These are phyloP conservation scores for Scenedesmus sp. DNA, from an alignment of 163 green algal species.

Conservation along the genomic window DNA sequence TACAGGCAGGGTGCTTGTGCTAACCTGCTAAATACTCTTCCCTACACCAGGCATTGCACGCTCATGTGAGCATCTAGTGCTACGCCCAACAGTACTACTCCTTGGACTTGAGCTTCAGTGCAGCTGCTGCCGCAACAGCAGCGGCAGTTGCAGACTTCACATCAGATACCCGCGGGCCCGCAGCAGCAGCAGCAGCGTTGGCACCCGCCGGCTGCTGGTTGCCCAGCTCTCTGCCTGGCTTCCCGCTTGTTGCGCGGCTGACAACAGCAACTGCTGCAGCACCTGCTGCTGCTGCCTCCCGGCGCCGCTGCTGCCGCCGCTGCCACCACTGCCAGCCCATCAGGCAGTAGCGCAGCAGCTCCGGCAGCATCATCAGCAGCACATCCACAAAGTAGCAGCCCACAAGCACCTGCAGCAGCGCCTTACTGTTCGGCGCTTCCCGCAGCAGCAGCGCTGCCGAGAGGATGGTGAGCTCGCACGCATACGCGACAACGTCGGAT, in stretches of 20 bases:
- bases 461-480: slow-evolving; percentile 26
- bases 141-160: neutral
- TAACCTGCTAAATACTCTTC: no score
- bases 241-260: neutral
- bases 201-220: neutral
- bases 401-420: slow-evolving; percentile 3
- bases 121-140: neutral
- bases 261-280: neutral
- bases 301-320: neutral
- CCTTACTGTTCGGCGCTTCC: neutral
- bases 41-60: no score
- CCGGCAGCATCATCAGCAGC: slow-evolving; percentile 36
- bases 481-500: slow-evolving; percentile 25
- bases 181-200: neutral
- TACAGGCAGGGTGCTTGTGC: no score
- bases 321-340: slow-evolving; percentile 17
- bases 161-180: neutral
- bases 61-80: no score
- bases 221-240: neutral
- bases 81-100: neutral
- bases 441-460: slow-evolving; percentile 13
- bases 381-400: slow-evolving; percentile 48
- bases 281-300: neutral
- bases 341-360: slow-evolving; percentile 16
- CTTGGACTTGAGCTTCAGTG: neutral